Base-by-base conservation (phyloP, 257 asterid species). In the Knoxia roxburghii region DNA sequence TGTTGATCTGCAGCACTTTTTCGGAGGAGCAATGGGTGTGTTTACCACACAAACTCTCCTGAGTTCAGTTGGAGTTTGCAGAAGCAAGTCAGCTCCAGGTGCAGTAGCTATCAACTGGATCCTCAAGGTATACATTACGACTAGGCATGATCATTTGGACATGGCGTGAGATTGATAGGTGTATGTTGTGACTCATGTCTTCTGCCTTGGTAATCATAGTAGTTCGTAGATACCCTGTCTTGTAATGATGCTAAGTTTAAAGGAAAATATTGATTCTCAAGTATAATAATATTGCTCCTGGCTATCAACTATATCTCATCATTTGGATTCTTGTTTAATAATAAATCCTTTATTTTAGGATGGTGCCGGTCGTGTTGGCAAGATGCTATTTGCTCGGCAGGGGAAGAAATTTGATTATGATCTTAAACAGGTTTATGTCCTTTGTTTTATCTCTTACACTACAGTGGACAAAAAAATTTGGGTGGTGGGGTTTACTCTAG, bases 1-100 rank as follows among this genome's bases (percentile, higher is more conserved):
- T 58, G 23, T 51, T 32, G 27, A n/a, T 48, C 63, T 78, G 81
- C 73, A 94, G 98, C 95, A 94, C 85, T 90, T 94, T 75, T 90
- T 91, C 61, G 99, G 99, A n/a, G 99, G 99, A 75, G 99, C 98
- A 49, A 94, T 94, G 96, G 88, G 99, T 68, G 99, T 90, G 68
- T 94, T 94, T 72, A 94, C 99, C 6, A 94, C 97, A n/a, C 97
- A 90, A 76, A 82, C 99, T 51, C 96, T 94, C 55, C 81, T 94
- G 64, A 72, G 77, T 59, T 94, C 99, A 8, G 89, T 94, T 53
- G 99, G 99, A 76, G 87, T 90, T 58, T 81, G 93, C 64, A 78
- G 80, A 77, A 86, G 78, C 75, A 80, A 48, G 57, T 64, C 90
- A 50, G 80, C 81, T 56, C 91, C 91, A 30, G 86, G 98, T 68